Percentiles rank a stretch among this genome's conserved stretches.
phyloP scores from a whole-genome alignment of 1,284 basidiomycete species.

The Coniferiporia weirii region DNA sequence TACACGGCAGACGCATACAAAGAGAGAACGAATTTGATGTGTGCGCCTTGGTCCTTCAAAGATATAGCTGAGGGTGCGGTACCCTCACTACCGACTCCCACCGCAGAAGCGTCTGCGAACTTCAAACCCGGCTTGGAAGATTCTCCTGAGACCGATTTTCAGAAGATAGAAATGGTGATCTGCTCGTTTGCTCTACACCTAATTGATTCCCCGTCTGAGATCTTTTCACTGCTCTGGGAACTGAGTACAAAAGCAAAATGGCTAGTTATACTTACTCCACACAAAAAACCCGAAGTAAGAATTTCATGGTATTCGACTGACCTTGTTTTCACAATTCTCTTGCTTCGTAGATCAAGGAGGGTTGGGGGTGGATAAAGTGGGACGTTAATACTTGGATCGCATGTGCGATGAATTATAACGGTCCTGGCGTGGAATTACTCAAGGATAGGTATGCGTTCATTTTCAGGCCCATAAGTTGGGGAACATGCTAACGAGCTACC shows the following conservation, averaged over 20 bases:
- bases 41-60: slow-evolving; percentile 46
- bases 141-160: neutral
- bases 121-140: neutral
- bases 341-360: slow-evolving; percentile 53
- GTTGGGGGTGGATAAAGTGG: slow-evolving; percentile 73
- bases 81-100: slow-evolving; percentile 26
- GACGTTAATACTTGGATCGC: slow-evolving; percentile 51
- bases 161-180: slow-evolving; percentile 52
- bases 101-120: neutral
- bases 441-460: slow-evolving; percentile 45
- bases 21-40: slow-evolving; percentile 41
- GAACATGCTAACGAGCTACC: neutral
- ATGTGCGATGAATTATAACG: slow-evolving; percentile 35
- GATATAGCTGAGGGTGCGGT: slow-evolving; percentile 47
- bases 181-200: slow-evolving; percentile 74
- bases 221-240: slow-evolving; percentile 61
- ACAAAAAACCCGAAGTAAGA: slow-evolving; percentile 67
- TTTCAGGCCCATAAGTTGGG: neutral
- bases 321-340: neutral
- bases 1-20: slow-evolving; percentile 47
- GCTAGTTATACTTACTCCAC: slow-evolving; percentile 66
- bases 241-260: slow-evolving; percentile 55
- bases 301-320: neutral
- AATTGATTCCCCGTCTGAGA: slow-evolving; percentile 51
- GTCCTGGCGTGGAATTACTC: slow-evolving; percentile 39